Evolutionary conservation across 352 stramenopile genomes (phyloP), one percentile per base, ranked within the genome.

Genomic region (Pythium sukuiense): DNA sequence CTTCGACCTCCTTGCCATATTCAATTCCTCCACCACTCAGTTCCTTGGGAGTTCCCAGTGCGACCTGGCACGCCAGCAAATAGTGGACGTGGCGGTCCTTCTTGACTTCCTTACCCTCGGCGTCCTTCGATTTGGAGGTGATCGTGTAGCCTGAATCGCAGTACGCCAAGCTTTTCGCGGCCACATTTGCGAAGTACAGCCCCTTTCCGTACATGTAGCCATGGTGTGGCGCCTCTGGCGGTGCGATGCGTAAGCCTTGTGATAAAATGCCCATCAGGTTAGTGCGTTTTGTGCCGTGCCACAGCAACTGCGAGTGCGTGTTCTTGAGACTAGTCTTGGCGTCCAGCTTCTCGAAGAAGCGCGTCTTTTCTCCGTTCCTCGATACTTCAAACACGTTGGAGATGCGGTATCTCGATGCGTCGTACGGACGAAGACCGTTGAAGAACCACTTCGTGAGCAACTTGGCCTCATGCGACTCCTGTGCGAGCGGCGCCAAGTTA

Each of bases 221-320:
- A 26, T 89, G 83, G 30, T 84, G 76, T n/a, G 87, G 87, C 20
- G 87, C 88, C 59, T 97, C 89, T 0, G 88, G 84, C 6, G 89
- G 89, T 24, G 89, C 89, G 14, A 97, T 92, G n/a, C 87, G 84
- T 7, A 97, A 72, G 1, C 89, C 89, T 29, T 94, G 85, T 0
- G 80, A 89, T 7, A 97, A 57, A 64, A 97, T 95, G 0, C 89
- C 88, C 79, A 93, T 90, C 26, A 95, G 59, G 37, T 96, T 97
- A 2, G 83, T 88, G n/a, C 85, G 80, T 7, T 75, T 83, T 4
- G 85, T 95, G 27, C 89, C 89, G 49, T 97, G 89, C 89, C 89
- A 97, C 43, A 97, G 29, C 45, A 97, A 65, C 64, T 88, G 75
- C 20, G 73, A 70, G 32, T 90, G 82, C 16, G 72, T 65, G 9